Evolutionary conservation across 2,329 filamentous ascomycete species (phyloP), one percentile per base, ranked within the genome.

Genomic region (Penicillium concentricum): DNA sequence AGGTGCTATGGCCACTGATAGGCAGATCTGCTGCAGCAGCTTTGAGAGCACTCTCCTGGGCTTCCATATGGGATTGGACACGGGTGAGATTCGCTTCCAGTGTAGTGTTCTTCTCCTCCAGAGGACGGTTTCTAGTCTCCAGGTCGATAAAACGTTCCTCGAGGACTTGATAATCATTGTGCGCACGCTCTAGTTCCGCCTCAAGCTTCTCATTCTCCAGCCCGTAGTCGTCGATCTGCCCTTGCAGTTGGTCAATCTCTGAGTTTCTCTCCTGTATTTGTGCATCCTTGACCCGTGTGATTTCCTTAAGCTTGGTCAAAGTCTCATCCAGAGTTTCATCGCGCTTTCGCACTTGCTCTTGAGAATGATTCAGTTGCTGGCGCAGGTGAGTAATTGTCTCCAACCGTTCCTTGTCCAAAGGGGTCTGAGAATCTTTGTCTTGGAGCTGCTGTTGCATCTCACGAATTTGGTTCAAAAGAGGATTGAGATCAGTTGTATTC

Each of bases 61-160:
- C 70, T 34, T 68, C 68, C 22, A 73, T 65, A 47, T 75, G 72
- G 2, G 72, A 69, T 48, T 72, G 72, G 12, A 68, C 72, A 16
- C 66, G 67, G 2, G 61, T 68, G 15, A 76, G 59, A 39, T 76
- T 71, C 8, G 71, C 68, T 53, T 75, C 71, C 1, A 76, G 67
- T 2, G 67, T 67, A 24, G 65, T 67, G 37, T 75, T 72, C 56
- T 70, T 75, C 54, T 74, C 71, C 58, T 77, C 72, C 15, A 76
- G 58, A 5, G 75, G 72, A 4, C 64, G 63, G 43, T 72, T 72
- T 48, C 64, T 71, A 35, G 62, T 69, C 52, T 75, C 73, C 13
- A 76, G 63, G 6, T 67, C 58, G 32, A 65, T 67, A n/a, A 71
- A 69, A 13, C 68, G 64, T 42, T 72, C 67, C 51, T 76, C 71